phyloP scores from a whole-genome alignment of 495 filamentous ascomycete genomes.

The Daldinia caldariorum region DNA sequence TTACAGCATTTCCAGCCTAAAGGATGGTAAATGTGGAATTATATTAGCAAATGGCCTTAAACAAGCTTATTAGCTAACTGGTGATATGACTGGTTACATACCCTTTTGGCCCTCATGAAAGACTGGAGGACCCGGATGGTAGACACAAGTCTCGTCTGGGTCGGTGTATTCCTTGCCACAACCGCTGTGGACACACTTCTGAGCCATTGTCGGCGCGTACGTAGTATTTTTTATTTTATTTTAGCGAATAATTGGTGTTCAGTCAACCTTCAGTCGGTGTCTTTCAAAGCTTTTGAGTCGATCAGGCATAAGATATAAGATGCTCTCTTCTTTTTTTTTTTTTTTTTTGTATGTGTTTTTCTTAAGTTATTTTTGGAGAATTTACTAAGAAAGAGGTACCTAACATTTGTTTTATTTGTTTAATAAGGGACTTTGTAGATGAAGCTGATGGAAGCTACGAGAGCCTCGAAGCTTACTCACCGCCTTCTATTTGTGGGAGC shows the following conservation, averaged over 20 bases:
- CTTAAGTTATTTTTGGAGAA: not conserved
- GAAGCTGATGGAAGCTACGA: slow-evolving; percentile 42
- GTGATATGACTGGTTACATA: slow-evolving; percentile 55
- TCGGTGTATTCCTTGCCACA: slow-evolving; percentile 91
- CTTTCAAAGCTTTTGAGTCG: not conserved
- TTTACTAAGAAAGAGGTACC: no score
- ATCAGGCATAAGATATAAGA: slow-evolving; percentile 1
- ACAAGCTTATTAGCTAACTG: not conserved
- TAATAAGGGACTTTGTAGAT: slow-evolving; percentile 2
- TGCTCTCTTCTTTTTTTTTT: not conserved
- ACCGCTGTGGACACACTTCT: slow-evolving; percentile 95
- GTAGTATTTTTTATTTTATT: no score
- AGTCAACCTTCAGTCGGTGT: not conserved
- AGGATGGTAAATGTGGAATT: not conserved
- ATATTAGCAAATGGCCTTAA: slow-evolving; percentile 9
- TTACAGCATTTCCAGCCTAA: slow-evolving; percentile 99
- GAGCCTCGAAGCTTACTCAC: slow-evolving; percentile 39
- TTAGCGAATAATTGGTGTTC: not conserved
- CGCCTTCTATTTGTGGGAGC: slow-evolving; percentile 38
- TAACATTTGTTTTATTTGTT: not conserved
- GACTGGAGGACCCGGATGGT: slow-evolving; percentile 92
- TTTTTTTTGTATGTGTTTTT: no score
- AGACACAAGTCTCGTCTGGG: slow-evolving; percentile 83
- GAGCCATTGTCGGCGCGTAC: slow-evolving; percentile 66
- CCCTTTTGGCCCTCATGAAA: slow-evolving; percentile 99